A percentile compares a stretch with the other conserved stretches of the same genome.
These are phyloP conservation scores for Stephania yunnanensis DNA, from an alignment of 164 flowering plant species.

Conservation along the genomic window DNA sequence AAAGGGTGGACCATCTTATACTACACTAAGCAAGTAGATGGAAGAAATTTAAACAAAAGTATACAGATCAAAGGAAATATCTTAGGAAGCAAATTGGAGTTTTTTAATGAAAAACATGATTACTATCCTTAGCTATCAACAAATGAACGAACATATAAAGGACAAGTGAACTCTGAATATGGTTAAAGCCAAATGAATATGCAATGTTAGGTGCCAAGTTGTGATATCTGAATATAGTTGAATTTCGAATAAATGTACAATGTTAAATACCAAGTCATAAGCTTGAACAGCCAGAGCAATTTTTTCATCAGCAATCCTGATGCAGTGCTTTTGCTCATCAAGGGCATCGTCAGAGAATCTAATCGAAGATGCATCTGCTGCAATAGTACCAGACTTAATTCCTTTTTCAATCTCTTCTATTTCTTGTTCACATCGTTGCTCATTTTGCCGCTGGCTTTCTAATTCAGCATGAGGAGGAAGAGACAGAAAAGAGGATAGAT, in stretches of 20 bases:
- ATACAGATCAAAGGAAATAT: not conserved
- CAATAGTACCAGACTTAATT: slow-evolving; percentile 50
- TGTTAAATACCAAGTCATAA: slow-evolving; percentile 72
- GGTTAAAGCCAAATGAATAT: not conserved
- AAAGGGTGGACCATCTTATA: not conserved
- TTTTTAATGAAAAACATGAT: not conserved
- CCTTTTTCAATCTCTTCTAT: slow-evolving; percentile 63
- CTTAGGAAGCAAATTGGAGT: not conserved
- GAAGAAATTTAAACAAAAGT: not conserved
- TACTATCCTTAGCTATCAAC: not conserved
- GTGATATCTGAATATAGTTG: not conserved
- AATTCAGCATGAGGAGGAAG: slow-evolving; percentile 22
- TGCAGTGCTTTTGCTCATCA: slow-evolving; percentile 90
- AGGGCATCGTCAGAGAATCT: slow-evolving; percentile 87
- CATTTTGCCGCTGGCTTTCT: slow-evolving; percentile 83
- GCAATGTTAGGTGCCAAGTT: not conserved
- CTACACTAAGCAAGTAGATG: not conserved
- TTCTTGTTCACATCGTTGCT: slow-evolving; percentile 81
- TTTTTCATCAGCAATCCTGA: slow-evolving; percentile 93
- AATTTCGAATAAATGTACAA: not conserved
- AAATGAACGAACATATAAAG: not conserved
- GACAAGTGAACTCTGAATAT: not conserved
- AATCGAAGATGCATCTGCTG: slow-evolving; percentile 49
- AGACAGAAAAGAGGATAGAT: slow-evolving; percentile 1
- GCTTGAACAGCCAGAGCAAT: slow-evolving; percentile 80